Conservation (phyloP, 192 early-diverging fungal genomes). For the Entomortierella beljakovae region DNA sequence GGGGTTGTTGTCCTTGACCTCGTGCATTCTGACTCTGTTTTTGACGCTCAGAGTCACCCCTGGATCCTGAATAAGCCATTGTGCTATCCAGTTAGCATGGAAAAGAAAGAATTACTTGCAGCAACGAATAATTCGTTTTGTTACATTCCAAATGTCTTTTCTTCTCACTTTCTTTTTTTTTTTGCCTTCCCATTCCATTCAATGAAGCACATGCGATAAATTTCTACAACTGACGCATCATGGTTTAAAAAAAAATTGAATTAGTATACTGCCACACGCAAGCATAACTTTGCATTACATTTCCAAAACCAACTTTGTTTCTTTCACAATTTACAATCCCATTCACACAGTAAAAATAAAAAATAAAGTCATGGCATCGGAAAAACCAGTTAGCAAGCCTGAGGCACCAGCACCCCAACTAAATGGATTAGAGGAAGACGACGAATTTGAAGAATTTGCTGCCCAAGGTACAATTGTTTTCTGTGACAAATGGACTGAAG, state of each 20-base stretch:
- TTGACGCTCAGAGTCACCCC: neutral
- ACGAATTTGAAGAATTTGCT: slow-evolving; percentile 95
- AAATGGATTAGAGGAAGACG: slow-evolving; percentile 87
- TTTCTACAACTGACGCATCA: neutral
- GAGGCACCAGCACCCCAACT: slow-evolving; percentile 62
- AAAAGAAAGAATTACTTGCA: neutral
- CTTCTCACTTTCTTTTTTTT: neutral
- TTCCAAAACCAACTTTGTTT: neutral
- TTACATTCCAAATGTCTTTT: too few species aligned
- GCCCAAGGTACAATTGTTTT: slow-evolving; percentile 71
- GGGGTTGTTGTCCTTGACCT: slow-evolving; percentile 4
- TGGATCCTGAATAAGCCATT: slow-evolving; percentile 15
- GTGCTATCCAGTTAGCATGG: slow-evolving; percentile 5
- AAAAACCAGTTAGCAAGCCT: slow-evolving; percentile 23
- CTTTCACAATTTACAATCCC: neutral
- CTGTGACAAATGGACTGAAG: neutral
- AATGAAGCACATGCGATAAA: neutral
- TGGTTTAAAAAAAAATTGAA: too few species aligned
- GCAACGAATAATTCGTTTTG: too few species aligned
- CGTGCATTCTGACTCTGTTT: neutral
- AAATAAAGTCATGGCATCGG: slow-evolving; percentile 32
- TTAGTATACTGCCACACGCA: too few species aligned
- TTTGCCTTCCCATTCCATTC: slow-evolving; percentile 20
- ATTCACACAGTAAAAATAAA: slow-evolving; percentile 4
- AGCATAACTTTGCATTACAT: too few species aligned